phyloP scores from a whole-genome alignment of 495 filamentous ascomycete species.

The Hyaloscypha variabilis region DNA sequence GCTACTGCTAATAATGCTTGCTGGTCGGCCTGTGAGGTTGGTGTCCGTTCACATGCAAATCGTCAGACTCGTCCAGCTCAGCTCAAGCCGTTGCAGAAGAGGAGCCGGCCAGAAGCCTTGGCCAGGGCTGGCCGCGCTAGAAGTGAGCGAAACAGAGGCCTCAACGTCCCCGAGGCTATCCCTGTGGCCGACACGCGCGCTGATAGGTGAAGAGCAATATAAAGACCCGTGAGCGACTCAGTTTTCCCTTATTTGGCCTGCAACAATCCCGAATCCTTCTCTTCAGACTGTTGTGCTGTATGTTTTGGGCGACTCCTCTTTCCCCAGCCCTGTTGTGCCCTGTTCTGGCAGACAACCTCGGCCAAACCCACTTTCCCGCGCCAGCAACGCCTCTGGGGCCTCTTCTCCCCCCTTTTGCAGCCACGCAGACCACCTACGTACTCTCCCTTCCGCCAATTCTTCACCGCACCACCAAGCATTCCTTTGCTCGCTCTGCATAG shows the following conservation, averaged over 20 bases:
- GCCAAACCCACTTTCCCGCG: background rate
- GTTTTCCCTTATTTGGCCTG: background rate
- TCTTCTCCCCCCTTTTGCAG: background rate
- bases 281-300: background rate
- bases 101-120: too few relatives aligned
- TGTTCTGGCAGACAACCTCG: background rate
- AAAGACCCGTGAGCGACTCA: background rate
- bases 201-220: background rate
- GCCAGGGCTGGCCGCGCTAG: background rate
- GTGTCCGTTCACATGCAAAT: constrained; percentile 7
- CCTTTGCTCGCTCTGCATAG: background rate
- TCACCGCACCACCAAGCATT: background rate
- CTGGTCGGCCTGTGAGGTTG: background rate
- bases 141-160: background rate
- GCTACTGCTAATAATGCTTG: background rate
- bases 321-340: background rate
- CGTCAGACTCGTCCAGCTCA: background rate
- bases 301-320: background rate
- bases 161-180: background rate
- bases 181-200: background rate
- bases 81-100: too few relatives aligned
- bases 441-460: background rate
- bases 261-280: background rate
- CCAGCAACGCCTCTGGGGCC: background rate
- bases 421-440: background rate